These are phyloP conservation scores for Westerdykella sp. DNA, from an alignment of 2,329 filamentous ascomycete species.

Conservation along the genomic window DNA sequence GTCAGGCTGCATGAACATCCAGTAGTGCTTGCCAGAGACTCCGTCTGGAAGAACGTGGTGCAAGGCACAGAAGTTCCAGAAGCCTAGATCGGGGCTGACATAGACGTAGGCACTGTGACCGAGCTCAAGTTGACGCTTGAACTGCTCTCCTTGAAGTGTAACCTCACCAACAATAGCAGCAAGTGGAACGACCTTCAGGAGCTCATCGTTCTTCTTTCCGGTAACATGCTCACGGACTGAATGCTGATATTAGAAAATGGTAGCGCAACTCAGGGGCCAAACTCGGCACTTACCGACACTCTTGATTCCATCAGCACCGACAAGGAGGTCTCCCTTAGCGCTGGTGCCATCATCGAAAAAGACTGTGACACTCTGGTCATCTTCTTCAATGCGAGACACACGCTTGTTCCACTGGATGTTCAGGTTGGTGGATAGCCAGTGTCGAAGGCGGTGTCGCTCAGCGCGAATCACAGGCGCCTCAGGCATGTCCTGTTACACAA, in stretches of 20 bases:
- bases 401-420: conserved; percentile 34
- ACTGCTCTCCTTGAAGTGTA: conserved; percentile 3
- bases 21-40: conserved; percentile 3
- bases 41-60: conserved; percentile 5
- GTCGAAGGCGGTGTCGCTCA: conserved; percentile 2
- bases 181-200: conserved; percentile 4
- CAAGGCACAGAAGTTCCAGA: conserved; percentile 3
- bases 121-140: conserved; percentile 6
- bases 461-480: conserved; percentile 5
- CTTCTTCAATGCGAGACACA: conserved; percentile 31
- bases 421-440: conserved; percentile 23
- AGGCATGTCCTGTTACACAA: conserved; percentile 2
- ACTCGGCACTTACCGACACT: conserved; percentile 2
- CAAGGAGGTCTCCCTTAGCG: conserved; percentile 42
- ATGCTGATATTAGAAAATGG: not conserved
- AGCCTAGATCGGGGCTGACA: conserved; percentile 5
- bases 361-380: conserved; percentile 36
- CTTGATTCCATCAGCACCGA: conserved; percentile 48
- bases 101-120: conserved; percentile 2
- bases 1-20: conserved; percentile 4
- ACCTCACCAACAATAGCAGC: conserved; percentile 5
- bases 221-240: conserved; percentile 5
- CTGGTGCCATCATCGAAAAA: conserved; percentile 40
- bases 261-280: too few relatives aligned
- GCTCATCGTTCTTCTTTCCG: not conserved